Conservation (phyloP, 1,284 basidiomycete species). For the Erythrobasidium hasegawianum region DNA sequence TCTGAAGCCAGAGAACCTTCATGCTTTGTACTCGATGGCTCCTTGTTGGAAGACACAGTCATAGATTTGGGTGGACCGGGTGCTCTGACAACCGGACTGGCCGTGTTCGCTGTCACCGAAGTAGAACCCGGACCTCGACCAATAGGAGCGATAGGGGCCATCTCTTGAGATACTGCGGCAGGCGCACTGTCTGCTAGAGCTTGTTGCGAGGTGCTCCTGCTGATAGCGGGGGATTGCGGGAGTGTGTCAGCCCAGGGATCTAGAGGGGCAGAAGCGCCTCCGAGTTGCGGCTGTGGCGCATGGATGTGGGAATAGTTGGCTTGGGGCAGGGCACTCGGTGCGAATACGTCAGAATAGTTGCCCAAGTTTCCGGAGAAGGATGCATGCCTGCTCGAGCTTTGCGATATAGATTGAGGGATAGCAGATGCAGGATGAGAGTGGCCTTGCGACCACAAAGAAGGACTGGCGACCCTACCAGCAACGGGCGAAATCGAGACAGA, state of each 20-base stretch:
- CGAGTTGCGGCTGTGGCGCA: conserved; percentile 1
- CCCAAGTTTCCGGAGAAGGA: neutral
- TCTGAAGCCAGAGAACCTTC: too few relatives aligned
- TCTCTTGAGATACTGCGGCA: neutral
- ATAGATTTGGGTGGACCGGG: too few relatives aligned
- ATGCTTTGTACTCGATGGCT: too few relatives aligned
- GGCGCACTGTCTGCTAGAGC: neutral
- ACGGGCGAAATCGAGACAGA: conserved; percentile 16
- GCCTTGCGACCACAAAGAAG: conserved; percentile 27
- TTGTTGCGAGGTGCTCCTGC: neutral
- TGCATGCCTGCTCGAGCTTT: neutral
- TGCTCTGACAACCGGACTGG: neutral
- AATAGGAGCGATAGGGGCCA: neutral
- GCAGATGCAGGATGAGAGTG: neutral
- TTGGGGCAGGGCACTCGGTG: neutral
- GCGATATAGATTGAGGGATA: neutral
- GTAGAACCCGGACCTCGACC: neutral
- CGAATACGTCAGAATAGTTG: neutral
- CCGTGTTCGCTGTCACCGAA: neutral
- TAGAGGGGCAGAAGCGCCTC: conserved; percentile 12
- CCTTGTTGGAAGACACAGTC: too few relatives aligned
- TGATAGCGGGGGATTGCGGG: neutral
- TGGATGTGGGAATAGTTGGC: neutral
- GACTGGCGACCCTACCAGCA: conserved; percentile 22
- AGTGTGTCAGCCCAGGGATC: conserved; percentile 31